These are phyloP conservation scores for Exsudoporus frostii DNA, from an alignment of 768 basidiomycete species.

Conservation along the genomic window DNA sequence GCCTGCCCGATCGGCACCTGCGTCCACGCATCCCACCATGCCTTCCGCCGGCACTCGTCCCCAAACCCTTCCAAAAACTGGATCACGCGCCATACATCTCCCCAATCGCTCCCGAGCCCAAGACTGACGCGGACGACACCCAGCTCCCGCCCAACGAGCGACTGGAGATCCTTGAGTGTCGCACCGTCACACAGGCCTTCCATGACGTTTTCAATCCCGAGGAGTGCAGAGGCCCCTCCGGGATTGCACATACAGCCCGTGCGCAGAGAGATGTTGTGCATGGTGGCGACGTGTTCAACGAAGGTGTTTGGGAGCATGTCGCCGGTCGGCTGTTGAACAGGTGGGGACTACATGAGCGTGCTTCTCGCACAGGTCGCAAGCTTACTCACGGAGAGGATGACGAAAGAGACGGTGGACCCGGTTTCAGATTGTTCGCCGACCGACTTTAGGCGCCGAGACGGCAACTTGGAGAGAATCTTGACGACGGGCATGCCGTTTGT, in stretches of 20 bases:
- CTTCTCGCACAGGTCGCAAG: neutral
- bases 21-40: constrained; percentile 42
- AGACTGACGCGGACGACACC: constrained; percentile 77
- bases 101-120: constrained; percentile 75
- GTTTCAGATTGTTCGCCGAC: constrained; percentile 66
- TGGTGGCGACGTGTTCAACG: constrained; percentile 65
- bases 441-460: constrained; percentile 48
- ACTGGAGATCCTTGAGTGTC: constrained; percentile 61
- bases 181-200: constrained; percentile 53
- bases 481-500: constrained; percentile 56
- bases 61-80: constrained; percentile 47
- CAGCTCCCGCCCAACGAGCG: constrained; percentile 58
- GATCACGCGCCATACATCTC: constrained; percentile 63
- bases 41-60: constrained; percentile 33
- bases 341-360: neutral
- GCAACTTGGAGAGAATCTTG: constrained; percentile 63
- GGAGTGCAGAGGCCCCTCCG: constrained; percentile 70
- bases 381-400: constrained; percentile 59
- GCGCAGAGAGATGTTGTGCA: constrained; percentile 66
- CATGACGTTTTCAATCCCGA: constrained; percentile 68
- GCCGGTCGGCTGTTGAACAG: constrained; percentile 50
- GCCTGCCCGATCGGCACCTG: constrained; percentile 34
- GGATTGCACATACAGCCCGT: constrained; percentile 91
- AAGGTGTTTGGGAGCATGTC: constrained; percentile 70
- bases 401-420: constrained; percentile 59